Evolutionary conservation across 495 filamentous ascomycete species (phyloP).

Genomic region (Aspergillus leporis): DNA sequence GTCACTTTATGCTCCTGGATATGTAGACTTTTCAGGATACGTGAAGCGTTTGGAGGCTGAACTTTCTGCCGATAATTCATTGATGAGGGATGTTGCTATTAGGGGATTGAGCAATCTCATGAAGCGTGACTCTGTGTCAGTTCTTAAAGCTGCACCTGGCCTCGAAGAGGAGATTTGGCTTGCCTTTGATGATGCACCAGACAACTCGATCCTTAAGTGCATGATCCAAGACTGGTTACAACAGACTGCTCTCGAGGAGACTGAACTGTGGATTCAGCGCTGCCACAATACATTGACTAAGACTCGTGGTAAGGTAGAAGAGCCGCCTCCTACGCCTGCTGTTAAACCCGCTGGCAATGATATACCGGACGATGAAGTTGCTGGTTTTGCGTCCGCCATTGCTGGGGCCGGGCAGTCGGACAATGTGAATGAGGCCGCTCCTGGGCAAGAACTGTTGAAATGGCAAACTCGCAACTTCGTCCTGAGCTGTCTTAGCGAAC

Average conservation of each 20-base stretch:
- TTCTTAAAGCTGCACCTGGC: slow-evolving; percentile 69
- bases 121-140: slow-evolving; percentile 82
- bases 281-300: slow-evolving; percentile 89
- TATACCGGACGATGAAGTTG: slow-evolving; percentile 92
- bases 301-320: slow-evolving; percentile 63
- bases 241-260: slow-evolving; percentile 77
- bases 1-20: slow-evolving; percentile 84
- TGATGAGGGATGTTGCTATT: slow-evolving; percentile 76
- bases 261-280: slow-evolving; percentile 78
- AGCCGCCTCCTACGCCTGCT: slow-evolving; percentile 45
- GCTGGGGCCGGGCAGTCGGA: slow-evolving; percentile 65
- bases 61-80: slow-evolving; percentile 62
- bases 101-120: slow-evolving; percentile 92
- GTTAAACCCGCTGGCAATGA: slow-evolving; percentile 63
- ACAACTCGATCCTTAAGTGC: slow-evolving; percentile 72
- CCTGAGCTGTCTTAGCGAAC: slow-evolving; percentile 85
- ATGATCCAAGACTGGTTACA: slow-evolving; percentile 89
- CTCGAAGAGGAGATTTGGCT: slow-evolving; percentile 94
- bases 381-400: slow-evolving; percentile 79
- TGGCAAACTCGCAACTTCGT: slow-evolving; percentile 97
- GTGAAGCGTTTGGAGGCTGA: slow-evolving; percentile 79
- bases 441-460: slow-evolving; percentile 82
- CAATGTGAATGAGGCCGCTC: slow-evolving; percentile 54
- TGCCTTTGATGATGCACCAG: slow-evolving; percentile 72
- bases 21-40: slow-evolving; percentile 80